Conservation (phyloP, 2,329 filamentous ascomycete species). For the Eutypa lata region DNA sequence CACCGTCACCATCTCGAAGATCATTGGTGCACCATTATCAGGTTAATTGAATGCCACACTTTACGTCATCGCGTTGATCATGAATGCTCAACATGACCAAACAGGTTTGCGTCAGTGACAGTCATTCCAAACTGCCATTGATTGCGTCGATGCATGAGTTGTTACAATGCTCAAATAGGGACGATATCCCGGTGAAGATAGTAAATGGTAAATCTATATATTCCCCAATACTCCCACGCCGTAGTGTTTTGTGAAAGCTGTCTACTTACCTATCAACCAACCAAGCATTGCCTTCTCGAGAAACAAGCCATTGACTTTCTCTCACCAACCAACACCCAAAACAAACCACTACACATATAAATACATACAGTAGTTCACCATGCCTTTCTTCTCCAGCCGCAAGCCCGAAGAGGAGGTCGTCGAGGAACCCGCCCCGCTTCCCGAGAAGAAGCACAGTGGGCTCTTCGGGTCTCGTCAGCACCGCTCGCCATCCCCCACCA, state of each 20-base stretch:
- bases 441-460: constrained; percentile 34
- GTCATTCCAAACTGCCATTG: constrained; percentile 2
- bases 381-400: constrained; percentile 31
- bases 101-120: constrained; percentile 20
- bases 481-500: constrained; percentile 27
- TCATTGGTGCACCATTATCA: not conserved
- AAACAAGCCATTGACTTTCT: not conserved
- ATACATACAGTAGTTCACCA: constrained; percentile 13
- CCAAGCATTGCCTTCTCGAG: not conserved
- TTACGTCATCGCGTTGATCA: not conserved
- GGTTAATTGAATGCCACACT: not conserved
- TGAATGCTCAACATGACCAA: constrained; percentile 5
- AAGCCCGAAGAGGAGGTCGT: constrained; percentile 34
- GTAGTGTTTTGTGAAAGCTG: not conserved
- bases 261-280: not conserved
- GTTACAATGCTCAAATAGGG: not conserved
- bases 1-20: not conserved
- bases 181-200: not conserved
- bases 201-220: too few relatives aligned
- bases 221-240: not conserved
- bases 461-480: constrained; percentile 35
- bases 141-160: not conserved
- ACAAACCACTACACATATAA: not conserved
- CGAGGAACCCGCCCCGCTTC: constrained; percentile 47
- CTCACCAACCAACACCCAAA: not conserved